Percentiles rank a stretch among this genome's conserved stretches.
Conservation (phyloP, 176 grass and related monocot species). For the Oryza australiensis region DNA sequence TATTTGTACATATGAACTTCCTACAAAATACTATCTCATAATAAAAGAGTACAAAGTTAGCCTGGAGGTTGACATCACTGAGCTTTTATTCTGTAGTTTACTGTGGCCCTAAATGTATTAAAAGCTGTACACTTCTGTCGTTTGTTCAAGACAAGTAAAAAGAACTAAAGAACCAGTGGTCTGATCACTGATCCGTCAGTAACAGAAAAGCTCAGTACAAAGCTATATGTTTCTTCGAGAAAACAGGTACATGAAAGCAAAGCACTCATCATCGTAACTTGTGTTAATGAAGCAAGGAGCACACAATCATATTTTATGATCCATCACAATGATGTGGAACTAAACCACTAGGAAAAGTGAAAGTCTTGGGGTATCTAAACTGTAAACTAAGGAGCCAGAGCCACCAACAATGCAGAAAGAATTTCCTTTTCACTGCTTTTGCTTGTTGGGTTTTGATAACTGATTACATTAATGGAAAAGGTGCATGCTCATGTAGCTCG, state of each 20-base stretch:
- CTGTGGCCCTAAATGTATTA: conserved; percentile 8
- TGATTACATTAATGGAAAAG: conserved; percentile 48
- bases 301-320: conserved; percentile 43
- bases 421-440: conserved; percentile 42
- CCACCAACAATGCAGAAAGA: conserved; percentile 38
- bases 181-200: conserved; percentile 9
- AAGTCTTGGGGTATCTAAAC: conserved; percentile 26
- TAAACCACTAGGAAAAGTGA: conserved; percentile 45
- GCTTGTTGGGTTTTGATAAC: conserved; percentile 39
- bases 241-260: conserved; percentile 22
- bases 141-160: conserved; percentile 14
- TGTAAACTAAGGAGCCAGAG: conserved; percentile 38
- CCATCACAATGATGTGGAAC: conserved; percentile 39
- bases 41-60: neutral
- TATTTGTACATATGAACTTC: neutral
- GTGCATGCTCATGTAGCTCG: conserved; percentile 44
- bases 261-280: conserved; percentile 35
- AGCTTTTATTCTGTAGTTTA: conserved; percentile 11
- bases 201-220: conserved; percentile 27
- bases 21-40: neutral
- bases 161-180: conserved; percentile 29
- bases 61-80: neutral
- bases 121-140: neutral
- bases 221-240: conserved; percentile 23
- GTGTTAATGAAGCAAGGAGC: conserved; percentile 28